Evolutionary conservation across 1,284 basidiomycete genomes (phyloP), one percentile per base, ranked within the genome.

Genomic region (Butyriboletus regius): DNA sequence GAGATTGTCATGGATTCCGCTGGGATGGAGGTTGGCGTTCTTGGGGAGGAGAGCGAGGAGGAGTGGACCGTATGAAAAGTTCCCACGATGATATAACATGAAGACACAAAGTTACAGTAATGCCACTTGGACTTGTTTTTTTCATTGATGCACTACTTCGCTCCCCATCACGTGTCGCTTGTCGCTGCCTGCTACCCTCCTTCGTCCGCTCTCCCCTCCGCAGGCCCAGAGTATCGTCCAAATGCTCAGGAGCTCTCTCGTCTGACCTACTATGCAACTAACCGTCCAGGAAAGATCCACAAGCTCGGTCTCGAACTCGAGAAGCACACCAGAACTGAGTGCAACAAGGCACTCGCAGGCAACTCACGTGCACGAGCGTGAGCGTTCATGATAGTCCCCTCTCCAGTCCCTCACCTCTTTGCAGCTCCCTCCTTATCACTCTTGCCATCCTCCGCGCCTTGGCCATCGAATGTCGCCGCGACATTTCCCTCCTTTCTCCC

Each of bases 161-260:
- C 85, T 54, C 82, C 90, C 54, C 84, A 90, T 71, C 91, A 94
- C 72, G 79, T 90, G 63, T 82, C 83, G 57, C 85, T 96, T 54
- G 81, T 98, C 63, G 80, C 83, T 52, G 85, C 90, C 49, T 97
- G 93, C 71, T 98, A 96, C 69, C 95, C 95, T 7, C 79, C 87
- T 3, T 74, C 83, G 49, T 88, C 92, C 57, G 78, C 85, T 9
- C 77, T 95, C 39, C 71, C 84, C 42, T 81, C 84, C 28, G 77
- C 88, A 9, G 86, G 79, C 24, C 85, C 89, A 32, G 86, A 90
- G 49, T 95, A 85, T 68, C 80, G 79, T 37, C 91, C 92, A 2
- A 88, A 92, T 57, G 79, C 86, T 0, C 93, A 96, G 67, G 93
- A 97, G 63, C 77, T 97, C 31, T 91, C 90, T 48, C 83, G 88